Conservation (phyloP, 2,329 filamentous ascomycete genomes). For the Botrytis porri region DNA sequence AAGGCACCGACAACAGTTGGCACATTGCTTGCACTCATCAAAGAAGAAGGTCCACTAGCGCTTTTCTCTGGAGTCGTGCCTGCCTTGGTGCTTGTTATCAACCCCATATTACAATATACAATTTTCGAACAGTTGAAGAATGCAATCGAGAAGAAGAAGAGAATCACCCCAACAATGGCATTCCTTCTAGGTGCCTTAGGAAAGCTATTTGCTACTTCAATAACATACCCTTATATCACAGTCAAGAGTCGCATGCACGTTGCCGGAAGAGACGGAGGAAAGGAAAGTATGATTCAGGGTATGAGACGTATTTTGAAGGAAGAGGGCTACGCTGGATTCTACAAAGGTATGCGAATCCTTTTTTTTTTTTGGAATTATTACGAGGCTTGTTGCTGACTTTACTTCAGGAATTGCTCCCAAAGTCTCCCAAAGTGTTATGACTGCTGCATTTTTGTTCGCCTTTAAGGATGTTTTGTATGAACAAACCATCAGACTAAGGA, state of each 20-base stretch:
- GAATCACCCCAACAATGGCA: conserved; percentile 79
- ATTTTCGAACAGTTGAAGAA: conserved; percentile 99
- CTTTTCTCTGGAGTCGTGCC: conserved; percentile 92
- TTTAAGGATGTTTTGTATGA: conserved; percentile 98
- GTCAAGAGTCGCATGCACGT: conserved; percentile 98
- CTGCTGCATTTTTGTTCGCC: conserved; percentile 91
- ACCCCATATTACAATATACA: conserved; percentile 97
- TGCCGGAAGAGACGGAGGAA: conserved; percentile 69
- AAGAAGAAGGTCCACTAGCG: conserved; percentile 77
- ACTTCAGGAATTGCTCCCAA: conserved; percentile 84
- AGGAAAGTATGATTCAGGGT: conserved; percentile 75
- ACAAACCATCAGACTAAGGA: conserved; percentile 66
- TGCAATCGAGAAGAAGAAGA: conserved; percentile 67
- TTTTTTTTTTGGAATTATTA: not conserved
- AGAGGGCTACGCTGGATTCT: conserved; percentile 88
- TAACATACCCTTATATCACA: conserved; percentile 98
- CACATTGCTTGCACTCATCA: conserved; percentile 76
- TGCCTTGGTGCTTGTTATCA: conserved; percentile 90
- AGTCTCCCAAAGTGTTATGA: conserved; percentile 94
- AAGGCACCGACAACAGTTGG: conserved; percentile 71
- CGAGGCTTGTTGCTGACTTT: conserved; percentile 25
- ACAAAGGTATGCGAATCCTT: conserved; percentile 66
- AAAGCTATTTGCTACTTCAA: conserved; percentile 88
- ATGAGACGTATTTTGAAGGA: conserved; percentile 78
- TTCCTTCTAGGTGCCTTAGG: conserved; percentile 90